Evolutionary conservation across 2,329 filamentous ascomycete species (phyloP).

Genomic region (Penicillium sp.): DNA sequence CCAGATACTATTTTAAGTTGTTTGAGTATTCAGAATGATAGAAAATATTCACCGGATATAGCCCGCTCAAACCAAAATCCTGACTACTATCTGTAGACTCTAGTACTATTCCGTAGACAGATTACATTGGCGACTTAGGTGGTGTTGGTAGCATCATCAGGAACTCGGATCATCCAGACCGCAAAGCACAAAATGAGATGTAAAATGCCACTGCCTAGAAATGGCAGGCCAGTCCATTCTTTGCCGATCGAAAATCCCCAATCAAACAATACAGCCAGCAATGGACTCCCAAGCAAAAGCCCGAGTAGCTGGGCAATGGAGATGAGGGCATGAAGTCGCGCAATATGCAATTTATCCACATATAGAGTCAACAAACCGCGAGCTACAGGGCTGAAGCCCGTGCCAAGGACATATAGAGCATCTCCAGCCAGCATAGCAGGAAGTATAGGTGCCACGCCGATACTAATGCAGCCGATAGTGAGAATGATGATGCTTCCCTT

Average conservation of each 20-base stretch:
- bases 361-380: not conserved
- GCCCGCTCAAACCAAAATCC: too few relatives aligned
- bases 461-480: not conserved
- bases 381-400: not conserved
- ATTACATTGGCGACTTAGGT: too few relatives aligned
- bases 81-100: too few relatives aligned
- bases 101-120: too few relatives aligned
- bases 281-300: not conserved
- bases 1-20: too few relatives aligned
- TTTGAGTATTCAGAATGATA: too few relatives aligned
- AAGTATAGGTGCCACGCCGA: not conserved
- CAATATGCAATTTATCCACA: not conserved
- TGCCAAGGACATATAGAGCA: not conserved
- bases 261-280: not conserved
- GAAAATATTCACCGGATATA: too few relatives aligned
- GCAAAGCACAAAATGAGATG: not conserved
- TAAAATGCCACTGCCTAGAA: not conserved
- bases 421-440: not conserved
- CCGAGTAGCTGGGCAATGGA: not conserved
- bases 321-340: not conserved
- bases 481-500: not conserved
- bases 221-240: not conserved
- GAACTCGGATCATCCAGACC: not conserved
- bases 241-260: not conserved
- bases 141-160: not conserved